Conservation (phyloP, 164 flowering plant species). For the Piper betle region DNA sequence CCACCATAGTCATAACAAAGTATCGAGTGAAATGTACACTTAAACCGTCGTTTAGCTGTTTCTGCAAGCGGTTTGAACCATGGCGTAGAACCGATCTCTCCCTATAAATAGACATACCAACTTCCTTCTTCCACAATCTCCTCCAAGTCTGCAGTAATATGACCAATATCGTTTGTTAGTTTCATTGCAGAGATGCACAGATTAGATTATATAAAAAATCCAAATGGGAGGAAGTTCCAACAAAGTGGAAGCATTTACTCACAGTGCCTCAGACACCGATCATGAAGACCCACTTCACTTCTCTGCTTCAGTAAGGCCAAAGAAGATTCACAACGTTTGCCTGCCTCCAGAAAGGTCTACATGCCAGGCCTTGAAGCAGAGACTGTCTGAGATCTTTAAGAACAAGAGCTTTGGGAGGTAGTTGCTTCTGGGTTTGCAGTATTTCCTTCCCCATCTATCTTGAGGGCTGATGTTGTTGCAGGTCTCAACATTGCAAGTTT, state of each 20-base stretch:
- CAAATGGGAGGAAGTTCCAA: constrained; percentile 40
- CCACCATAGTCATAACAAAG: no score
- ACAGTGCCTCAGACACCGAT: no score
- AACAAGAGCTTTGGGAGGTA: constrained; percentile 35
- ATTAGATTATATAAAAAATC: no score
- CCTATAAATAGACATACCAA: background rate
- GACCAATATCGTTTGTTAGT: background rate
- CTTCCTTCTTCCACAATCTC: background rate
- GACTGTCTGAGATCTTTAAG: constrained; percentile 60
- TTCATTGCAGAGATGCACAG: background rate
- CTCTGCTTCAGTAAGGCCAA: constrained; percentile 6
- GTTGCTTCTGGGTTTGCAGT: constrained; percentile 49
- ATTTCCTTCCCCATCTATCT: constrained; percentile 56
- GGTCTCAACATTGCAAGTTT: constrained; percentile 64
- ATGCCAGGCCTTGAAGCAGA: constrained; percentile 38
- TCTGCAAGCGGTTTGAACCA: background rate
- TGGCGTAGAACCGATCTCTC: background rate
- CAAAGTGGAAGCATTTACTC: constrained; percentile 27
- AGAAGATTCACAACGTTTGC: constrained; percentile 46
- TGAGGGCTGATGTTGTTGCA: constrained; percentile 42
- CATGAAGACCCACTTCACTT: constrained; percentile 17
- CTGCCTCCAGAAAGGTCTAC: constrained; percentile 49
- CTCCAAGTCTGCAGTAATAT: background rate
- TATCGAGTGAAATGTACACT: no score
- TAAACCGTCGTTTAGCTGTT: no score